Evolutionary conservation across 768 basidiomycete species (phyloP), one percentile per base, ranked within the genome.

Genomic region (Russula compacta): DNA sequence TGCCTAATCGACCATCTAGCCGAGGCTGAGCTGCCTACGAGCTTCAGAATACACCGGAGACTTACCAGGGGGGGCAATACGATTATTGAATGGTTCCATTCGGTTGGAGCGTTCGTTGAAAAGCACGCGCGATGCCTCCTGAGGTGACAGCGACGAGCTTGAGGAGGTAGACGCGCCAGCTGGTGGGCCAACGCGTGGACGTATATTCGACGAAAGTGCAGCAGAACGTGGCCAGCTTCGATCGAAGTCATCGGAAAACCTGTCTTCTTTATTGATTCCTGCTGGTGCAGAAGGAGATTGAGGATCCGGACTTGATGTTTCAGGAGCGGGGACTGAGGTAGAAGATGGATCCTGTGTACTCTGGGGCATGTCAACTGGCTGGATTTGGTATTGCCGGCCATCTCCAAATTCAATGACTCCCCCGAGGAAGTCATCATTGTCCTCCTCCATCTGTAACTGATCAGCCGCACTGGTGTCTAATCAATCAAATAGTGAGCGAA

Each of bases 401-500:
- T 99, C 97, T 4, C 84, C 95, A 70, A 99, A 99, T 71, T 99
- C 95, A 67, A 99, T 89, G 38, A 92, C 89, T 35, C 86, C 87
- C 67, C 83, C 86, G 32, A 95, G 75, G 68, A 93, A 95, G 68
- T 93, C 89, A 69, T 92, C 88, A 60, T 94, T 90, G 64, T 95
- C 95, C 73, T 93, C 92, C 73, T 88, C 87, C 81, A 92, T 89
- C 89, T 92, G 68, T 58, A 60, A 50, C 57, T 7, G 36, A 56
- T 67, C 51, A 64, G 59, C 43, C 58, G 42, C 46, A 68, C 57
- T 58, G 39, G 14, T 8, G 1, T 42, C 39, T 24, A 2, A n/a
- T 33, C 12, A 19, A 42, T 60, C 8, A 65, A 47, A 11, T 39
- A 61, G 15, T 48, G 38, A 63, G 67, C 89, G 63, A 64, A 98